Base-by-base conservation (phyloP, 1,284 basidiomycete genomes). In the Fomitopsis betulina region DNA sequence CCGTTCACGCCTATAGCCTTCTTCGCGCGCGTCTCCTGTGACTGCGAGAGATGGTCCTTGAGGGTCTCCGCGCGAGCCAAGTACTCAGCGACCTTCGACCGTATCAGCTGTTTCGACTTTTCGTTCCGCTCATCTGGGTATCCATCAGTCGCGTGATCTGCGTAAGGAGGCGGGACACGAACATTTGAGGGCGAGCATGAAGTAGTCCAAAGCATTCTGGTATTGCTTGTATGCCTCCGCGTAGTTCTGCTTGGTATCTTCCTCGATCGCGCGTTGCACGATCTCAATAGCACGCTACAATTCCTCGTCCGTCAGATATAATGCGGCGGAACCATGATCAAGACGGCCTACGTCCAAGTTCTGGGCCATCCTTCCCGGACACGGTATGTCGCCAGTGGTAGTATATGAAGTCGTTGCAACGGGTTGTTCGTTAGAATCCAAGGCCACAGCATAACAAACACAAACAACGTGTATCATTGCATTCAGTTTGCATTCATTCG, bases 201-300 rank as follows among this genome's bases (percentile, higher is more conserved):
- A 99, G 76, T 97, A 99, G 72, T 99, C 96, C 59, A 99, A 83
- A 3, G 94, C 85, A 80, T 98, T 97, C 77, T 93, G 91, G 74
- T 94, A 95, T 65, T 89, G 86, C 77, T 93, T 96, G 83, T 94
- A 96, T 19, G 96, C 95, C 70, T 96, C 94, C 47, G 85, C 78
- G 75, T 98, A 99, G 75, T 98, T 94, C 74, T 93, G 90, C 73
- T 95, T 95, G 65, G 85, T 83, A 77, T 99, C 96, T 67, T 94
- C 92, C 65, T 98, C 95, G 72, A 98, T 98, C 56, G 96, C 96
- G 66, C 87, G 85, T 75, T 96, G 93, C 47, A 98, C 95, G 62
- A 98, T 87, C 69, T 94, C 92, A 69, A 98, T 95, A 37, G 96
- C 96, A 73, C 90, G 90, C 95, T 98, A 54, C n/a, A 33, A 30